Evolutionary conservation across 805 yeast species (phyloP), one percentile per base, ranked within the genome.

Genomic region (Starmerella bacillaris): DNA sequence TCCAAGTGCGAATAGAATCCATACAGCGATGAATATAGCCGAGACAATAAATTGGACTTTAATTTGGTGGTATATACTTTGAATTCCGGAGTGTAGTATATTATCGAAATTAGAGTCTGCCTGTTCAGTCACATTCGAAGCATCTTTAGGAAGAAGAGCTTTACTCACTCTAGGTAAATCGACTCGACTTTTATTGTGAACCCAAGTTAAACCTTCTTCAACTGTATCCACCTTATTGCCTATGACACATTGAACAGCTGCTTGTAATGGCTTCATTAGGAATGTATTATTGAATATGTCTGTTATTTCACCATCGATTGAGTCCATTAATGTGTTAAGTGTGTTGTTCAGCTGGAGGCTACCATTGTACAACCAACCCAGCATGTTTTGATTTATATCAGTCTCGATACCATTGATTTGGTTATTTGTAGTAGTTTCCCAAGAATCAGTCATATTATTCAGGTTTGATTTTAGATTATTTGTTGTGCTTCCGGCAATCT

Each of bases 201-300:
- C 58, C 95, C 95, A 89, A 2, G 73, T 66, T 36, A 84, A 55
- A 0, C 92, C 96, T 21, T 67, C 50, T 42, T 78, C 78, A 2
- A 82, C 59, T 17, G 65, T 61, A 11, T 61, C 62, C 5, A 86
- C 53, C 47, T 86, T 89, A 33, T 75, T 61, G 14, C 79, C 86
- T 26, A 89, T 61, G 3, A 79, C 69, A 57, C 98, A 86, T 21
- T 74, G 71, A 3, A 84, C 77, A 0, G 82, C 70, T 0, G 74
- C 64, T 20, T 65, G 63, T 31, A 82, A 62, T 0, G 92, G 78
- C 1, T 51, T 51, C 31, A 72, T 68, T 8, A 86, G 56, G 1
- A 77, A 67, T 0, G 95, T 80, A 3, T 64, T 64, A 4, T 73
- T 71, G 55, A 89, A 83, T 0, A 72, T 62, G 6, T 63, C 60